Conservation (phyloP, 805 yeast species). For the Pichia ethanolica region DNA sequence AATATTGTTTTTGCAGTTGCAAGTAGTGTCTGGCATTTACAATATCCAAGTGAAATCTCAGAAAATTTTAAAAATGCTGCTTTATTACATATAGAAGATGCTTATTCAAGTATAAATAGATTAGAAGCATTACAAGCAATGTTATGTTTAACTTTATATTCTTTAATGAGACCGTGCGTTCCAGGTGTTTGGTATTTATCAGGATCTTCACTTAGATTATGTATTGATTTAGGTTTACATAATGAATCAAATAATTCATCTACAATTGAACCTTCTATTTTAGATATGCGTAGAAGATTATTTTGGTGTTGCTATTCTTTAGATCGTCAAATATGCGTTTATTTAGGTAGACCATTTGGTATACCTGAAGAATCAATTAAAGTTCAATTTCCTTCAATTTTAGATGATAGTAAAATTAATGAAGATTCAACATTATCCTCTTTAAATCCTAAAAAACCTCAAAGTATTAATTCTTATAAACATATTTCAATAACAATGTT, state of each 20-base stretch:
- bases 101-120: slow-evolving; percentile 50
- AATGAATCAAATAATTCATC: slow-evolving; percentile 40
- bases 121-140: slow-evolving; percentile 70
- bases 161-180: slow-evolving; percentile 80
- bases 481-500: slow-evolving; percentile 60
- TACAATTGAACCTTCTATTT: slow-evolving; percentile 42
- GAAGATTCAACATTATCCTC: neutral
- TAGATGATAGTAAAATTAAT: slow-evolving; percentile 63
- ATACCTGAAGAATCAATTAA: slow-evolving; percentile 75
- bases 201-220: slow-evolving; percentile 71
- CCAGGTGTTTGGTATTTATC: slow-evolving; percentile 92
- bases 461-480: slow-evolving; percentile 49
- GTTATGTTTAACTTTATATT: slow-evolving; percentile 58
- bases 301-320: slow-evolving; percentile 88
- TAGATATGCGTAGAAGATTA: slow-evolving; percentile 65
- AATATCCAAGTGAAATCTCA: slow-evolving; percentile 56
- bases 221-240: slow-evolving; percentile 82
- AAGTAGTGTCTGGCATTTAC: slow-evolving; percentile 63
- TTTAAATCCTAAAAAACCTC: slow-evolving; percentile 2
- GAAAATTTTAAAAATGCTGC: slow-evolving; percentile 69
- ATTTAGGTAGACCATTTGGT: slow-evolving; percentile 82
- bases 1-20: slow-evolving; percentile 78
- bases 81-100: slow-evolving; percentile 45
- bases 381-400: slow-evolving; percentile 61
- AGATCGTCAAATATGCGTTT: slow-evolving; percentile 81